Conservation (phyloP, 495 filamentous ascomycete species). For the Daldinia bambusicola region DNA sequence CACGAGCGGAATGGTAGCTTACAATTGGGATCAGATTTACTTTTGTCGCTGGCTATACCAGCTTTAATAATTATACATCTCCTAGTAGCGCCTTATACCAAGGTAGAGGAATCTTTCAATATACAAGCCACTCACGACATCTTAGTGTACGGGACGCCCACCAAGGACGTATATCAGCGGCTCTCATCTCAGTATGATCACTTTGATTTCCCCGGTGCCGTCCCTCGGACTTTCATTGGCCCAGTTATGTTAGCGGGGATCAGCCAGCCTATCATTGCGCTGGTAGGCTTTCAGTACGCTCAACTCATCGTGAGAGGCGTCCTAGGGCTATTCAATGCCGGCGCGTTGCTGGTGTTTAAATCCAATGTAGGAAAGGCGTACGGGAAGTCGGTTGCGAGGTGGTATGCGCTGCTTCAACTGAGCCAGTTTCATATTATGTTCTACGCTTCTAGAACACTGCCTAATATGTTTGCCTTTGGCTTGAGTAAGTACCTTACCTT, state of each 20-base stretch:
- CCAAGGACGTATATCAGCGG: slow-evolving; percentile 58
- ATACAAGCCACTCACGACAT: slow-evolving; percentile 96
- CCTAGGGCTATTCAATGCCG: slow-evolving; percentile 81
- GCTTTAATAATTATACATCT: slow-evolving; percentile 79
- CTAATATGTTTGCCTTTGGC: slow-evolving; percentile 96
- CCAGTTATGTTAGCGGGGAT: slow-evolving; percentile 75
- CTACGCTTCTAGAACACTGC: slow-evolving; percentile 91
- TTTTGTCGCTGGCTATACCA: slow-evolving; percentile 69
- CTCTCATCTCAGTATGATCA: slow-evolving; percentile 81
- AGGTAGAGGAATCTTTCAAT: slow-evolving; percentile 99
- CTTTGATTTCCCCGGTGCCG: slow-evolving; percentile 87
- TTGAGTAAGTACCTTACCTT: slow-evolving; percentile 64
- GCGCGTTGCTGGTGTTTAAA: slow-evolving; percentile 71
- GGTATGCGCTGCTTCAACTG: slow-evolving; percentile 84
- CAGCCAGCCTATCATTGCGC: slow-evolving; percentile 68
- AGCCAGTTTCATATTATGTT: slow-evolving; percentile 94
- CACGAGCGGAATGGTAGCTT: neutral
- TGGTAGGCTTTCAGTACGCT: slow-evolving; percentile 58
- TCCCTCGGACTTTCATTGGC: slow-evolving; percentile 90
- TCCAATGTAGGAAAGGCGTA: slow-evolving; percentile 71
- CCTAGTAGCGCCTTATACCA: slow-evolving; percentile 86
- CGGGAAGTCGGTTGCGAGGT: slow-evolving; percentile 74
- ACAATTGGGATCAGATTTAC: slow-evolving; percentile 54
- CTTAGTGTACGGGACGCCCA: slow-evolving; percentile 78
- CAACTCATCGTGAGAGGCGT: slow-evolving; percentile 74